A percentile compares a stretch with the other conserved stretches of the same genome.
phyloP scores from a whole-genome alignment of 2,329 filamentous ascomycete species.

The Coniochaeta hoffmannii region DNA sequence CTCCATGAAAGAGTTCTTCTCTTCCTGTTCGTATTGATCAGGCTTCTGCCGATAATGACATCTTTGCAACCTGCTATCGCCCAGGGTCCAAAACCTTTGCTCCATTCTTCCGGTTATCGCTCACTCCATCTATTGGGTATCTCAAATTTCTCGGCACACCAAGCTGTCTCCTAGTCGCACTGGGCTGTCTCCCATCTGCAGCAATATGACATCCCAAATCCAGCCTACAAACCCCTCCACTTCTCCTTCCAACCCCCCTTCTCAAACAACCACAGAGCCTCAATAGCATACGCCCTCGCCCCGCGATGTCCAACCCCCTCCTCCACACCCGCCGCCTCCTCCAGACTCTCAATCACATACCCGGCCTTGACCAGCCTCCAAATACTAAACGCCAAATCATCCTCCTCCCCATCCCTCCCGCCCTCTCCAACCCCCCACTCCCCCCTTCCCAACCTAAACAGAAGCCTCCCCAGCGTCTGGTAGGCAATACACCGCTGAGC shows the following conservation, averaged over 20 bases:
- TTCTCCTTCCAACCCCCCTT: slow-evolving; percentile 64
- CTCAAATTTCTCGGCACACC: neutral
- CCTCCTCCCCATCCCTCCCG: slow-evolving; percentile 43
- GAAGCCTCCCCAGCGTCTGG: slow-evolving; percentile 77
- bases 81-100: neutral
- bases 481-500: slow-evolving; percentile 87
- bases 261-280: slow-evolving; percentile 79
- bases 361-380: slow-evolving; percentile 76
- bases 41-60: neutral
- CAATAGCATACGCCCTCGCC: slow-evolving; percentile 75
- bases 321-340: slow-evolving; percentile 63
- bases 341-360: slow-evolving; percentile 66
- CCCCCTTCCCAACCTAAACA: slow-evolving; percentile 74
- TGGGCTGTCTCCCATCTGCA: no score
- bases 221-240: slow-evolving; percentile 39
- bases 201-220: neutral
- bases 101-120: neutral
- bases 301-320: slow-evolving; percentile 66
- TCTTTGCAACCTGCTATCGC: neutral
- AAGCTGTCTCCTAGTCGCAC: no score
- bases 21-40: neutral
- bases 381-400: slow-evolving; percentile 65
- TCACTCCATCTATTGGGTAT: neutral
- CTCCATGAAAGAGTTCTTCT: neutral
- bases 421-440: slow-evolving; percentile 61